Evolutionary conservation across 495 filamentous ascomycete genomes (phyloP).

Genomic region (Neurospora sp.): DNA sequence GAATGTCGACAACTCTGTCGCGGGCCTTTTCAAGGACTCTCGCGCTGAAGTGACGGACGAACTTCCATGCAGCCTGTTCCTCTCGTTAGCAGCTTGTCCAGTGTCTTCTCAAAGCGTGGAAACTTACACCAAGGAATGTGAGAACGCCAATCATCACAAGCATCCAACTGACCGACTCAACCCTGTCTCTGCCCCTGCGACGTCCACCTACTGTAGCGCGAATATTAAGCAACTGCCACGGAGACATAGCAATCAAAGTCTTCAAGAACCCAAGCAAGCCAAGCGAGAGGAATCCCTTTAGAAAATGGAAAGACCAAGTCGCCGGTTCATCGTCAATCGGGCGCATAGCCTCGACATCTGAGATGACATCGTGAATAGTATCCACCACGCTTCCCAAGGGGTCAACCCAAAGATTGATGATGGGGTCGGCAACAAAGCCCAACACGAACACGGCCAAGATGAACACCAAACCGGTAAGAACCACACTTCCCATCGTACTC

Average conservation of each 20-base stretch:
- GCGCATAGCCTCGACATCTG: conserved; percentile 23
- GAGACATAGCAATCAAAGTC: conserved; percentile 60
- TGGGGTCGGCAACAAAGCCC: conserved; percentile 86
- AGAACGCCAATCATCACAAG: conserved; percentile 69
- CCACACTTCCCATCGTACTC: conserved; percentile 52
- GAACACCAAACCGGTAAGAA: conserved; percentile 60
- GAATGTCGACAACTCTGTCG: conserved; percentile 73
- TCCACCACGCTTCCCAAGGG: conserved; percentile 44
- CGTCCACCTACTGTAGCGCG: conserved; percentile 41
- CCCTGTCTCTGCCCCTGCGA: conserved; percentile 58
- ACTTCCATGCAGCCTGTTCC: conserved; percentile 65
- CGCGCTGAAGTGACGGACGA: conserved; percentile 59
- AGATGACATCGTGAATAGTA: conserved; percentile 23
- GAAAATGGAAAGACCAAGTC: conserved; percentile 70
- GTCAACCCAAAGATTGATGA: conserved; percentile 80
- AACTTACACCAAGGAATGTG: conserved; percentile 74
- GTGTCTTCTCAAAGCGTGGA: neutral
- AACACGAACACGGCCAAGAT: conserved; percentile 62
- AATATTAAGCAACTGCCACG: conserved; percentile 67
- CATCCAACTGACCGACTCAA: conserved; percentile 63
- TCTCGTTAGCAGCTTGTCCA: conserved; percentile 14
- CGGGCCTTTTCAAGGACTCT: conserved; percentile 62
- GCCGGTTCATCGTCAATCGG: conserved; percentile 35
- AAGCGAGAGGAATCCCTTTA: conserved; percentile 77
- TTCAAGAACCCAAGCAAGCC: conserved; percentile 82